phyloP scores from a whole-genome alignment of 2,329 filamentous ascomycete genomes.

The Furcasterigmium sp. region DNA sequence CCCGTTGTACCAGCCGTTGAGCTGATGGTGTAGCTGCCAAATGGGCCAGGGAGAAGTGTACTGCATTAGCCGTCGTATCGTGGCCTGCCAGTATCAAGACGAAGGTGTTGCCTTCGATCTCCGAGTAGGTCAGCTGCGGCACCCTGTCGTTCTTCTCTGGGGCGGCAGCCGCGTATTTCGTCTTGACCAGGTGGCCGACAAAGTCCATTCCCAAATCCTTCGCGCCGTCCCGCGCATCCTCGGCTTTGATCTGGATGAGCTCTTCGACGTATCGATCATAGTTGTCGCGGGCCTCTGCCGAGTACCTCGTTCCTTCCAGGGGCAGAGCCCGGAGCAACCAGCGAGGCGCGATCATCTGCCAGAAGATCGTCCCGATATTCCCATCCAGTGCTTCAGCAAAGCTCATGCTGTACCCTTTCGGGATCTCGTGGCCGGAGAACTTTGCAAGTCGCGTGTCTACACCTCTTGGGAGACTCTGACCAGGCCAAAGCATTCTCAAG shows the following conservation, averaged over 20 bases:
- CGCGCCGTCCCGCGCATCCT: conserved; percentile 29
- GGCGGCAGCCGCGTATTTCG: conserved; percentile 27
- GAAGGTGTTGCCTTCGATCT: conserved; percentile 70
- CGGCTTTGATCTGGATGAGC: conserved; percentile 56
- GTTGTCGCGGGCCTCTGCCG: conserved; percentile 52
- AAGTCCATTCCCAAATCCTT: conserved; percentile 44
- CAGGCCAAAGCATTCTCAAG: conserved; percentile 55
- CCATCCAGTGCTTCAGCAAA: conserved; percentile 59
- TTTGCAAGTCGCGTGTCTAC: conserved; percentile 40
- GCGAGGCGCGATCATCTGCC: conserved; percentile 54
- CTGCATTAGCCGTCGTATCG: conserved; percentile 71
- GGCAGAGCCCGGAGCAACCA: conserved; percentile 49
- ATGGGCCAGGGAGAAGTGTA: conserved; percentile 66
- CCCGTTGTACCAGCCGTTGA: conserved; percentile 62
- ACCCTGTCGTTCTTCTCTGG: conserved; percentile 6
- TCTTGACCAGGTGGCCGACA: conserved; percentile 44
- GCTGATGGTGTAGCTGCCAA: conserved; percentile 60
- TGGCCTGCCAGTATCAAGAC: conserved; percentile 69
- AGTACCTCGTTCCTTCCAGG: conserved; percentile 42
- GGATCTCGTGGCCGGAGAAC: conserved; percentile 39
- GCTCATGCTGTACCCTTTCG: conserved; percentile 54
- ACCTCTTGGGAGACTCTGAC: conserved; percentile 43
- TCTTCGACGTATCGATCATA: conserved; percentile 67
- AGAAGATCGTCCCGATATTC: conserved; percentile 58
- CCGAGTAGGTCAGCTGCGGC: conserved; percentile 48